Evolutionary conservation across 176 grass and related monocot species (phyloP).

Genomic region (Eleusine indica): DNA sequence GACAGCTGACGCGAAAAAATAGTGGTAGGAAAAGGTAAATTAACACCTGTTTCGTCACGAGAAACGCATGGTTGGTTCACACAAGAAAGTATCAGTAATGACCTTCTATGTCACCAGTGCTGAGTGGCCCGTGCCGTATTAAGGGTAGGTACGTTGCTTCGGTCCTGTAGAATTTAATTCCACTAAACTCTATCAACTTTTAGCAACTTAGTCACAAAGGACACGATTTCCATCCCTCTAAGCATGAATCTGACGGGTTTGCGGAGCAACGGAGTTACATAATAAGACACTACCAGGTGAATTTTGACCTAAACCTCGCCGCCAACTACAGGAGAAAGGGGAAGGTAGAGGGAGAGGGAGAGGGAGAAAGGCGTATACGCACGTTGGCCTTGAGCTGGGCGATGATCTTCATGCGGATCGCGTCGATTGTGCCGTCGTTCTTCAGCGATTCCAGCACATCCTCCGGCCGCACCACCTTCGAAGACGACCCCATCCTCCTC

Average conservation of each 20-base stretch:
- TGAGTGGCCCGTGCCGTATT: neutral
- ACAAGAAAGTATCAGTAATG: neutral
- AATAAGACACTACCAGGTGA: neutral
- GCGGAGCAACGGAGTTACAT: neutral
- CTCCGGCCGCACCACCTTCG: slow-evolving; percentile 73
- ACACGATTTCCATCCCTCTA: neutral
- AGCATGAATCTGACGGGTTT: neutral
- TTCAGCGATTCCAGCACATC: slow-evolving; percentile 87
- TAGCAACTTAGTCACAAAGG: neutral
- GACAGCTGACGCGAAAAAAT: neutral
- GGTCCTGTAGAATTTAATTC: neutral
- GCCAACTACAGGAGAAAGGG: neutral
- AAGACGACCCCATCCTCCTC: slow-evolving; percentile 53
- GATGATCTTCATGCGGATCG: slow-evolving; percentile 94
- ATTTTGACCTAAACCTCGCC: neutral
- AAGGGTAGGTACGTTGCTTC: neutral
- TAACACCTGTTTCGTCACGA: neutral
- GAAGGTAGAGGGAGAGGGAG: neutral
- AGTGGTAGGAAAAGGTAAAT: neutral
- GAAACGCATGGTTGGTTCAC: neutral
- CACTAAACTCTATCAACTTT: neutral
- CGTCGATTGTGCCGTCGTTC: slow-evolving; percentile 94
- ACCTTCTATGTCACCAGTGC: neutral
- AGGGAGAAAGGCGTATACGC: neutral
- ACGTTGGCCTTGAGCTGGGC: slow-evolving; percentile 95